Base-by-base conservation (phyloP, 169 alveolate species). In the Theileria luwenshuni region DNA sequence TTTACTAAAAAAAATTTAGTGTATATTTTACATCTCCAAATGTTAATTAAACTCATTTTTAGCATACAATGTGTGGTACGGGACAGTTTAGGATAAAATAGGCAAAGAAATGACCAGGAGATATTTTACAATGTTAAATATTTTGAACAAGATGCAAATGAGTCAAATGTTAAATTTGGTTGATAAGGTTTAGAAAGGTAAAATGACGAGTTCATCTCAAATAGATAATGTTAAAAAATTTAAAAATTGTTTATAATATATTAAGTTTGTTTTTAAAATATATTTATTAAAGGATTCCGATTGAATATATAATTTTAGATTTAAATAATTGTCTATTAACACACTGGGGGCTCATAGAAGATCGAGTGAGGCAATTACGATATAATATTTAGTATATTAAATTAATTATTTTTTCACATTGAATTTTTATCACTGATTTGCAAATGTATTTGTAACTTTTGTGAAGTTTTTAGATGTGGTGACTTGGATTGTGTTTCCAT, bases 281-380 rank as follows among this genome's bases (percentile, higher is more conserved):
- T 23, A 25, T 13, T 13, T 54, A n/a, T 38, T 5, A 38, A 5
- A 38, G 45, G 5, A 7, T 38, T 38, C 5, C 10, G 10, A 5
- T 23, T 23, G 63, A 54, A 33, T 54, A 33, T 54, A 23, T 23
- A 54, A 25, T 54, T 13, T 23, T 13, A n/a, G 27, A 25, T 54
- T 54, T 23, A 1, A 25, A 21, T 54, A 54, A 54, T 54, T 38
- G n/a, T n/a, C n/a, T 10, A 38, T 38, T 54, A 21, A 54, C 63
- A 54, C 63, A 54, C 63, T 54, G 63, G 63, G 63, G 63, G 27
- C 8, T n/a, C 8, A 10, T 54, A 54, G 63, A 54, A 54, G 63
- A 54, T 54, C 25, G 63, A 54, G 63, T 54, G 63, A 54, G 63
- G 35, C 63, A 54, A 54, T 54, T 54, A 54, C 63, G 13, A 23